These are phyloP conservation scores for Schizothecium vesticola DNA, from an alignment of 495 filamentous ascomycete genomes.

Conservation along the genomic window DNA sequence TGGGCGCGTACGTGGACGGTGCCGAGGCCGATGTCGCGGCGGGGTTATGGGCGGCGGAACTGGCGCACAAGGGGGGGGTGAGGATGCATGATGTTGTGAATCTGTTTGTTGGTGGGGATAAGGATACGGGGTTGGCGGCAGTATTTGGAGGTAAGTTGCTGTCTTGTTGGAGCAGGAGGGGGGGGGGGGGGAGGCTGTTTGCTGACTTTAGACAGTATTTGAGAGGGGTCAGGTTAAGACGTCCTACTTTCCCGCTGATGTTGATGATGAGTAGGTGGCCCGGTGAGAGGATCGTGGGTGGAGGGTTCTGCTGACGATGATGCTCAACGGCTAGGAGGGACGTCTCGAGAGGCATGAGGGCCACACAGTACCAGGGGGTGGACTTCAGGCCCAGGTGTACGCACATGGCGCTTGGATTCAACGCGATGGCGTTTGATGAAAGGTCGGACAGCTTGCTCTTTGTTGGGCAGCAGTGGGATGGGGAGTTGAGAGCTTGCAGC, in stretches of 20 bases:
- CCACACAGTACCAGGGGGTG: neutral
- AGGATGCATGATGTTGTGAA: neutral
- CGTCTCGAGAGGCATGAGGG: neutral
- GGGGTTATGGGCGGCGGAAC: neutral
- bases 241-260: neutral
- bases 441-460: neutral
- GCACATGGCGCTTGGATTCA: neutral
- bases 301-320: neutral
- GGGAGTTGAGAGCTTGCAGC: neutral
- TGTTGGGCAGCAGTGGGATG: neutral
- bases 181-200: neutral
- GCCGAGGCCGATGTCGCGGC: neutral
- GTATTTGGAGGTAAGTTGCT: neutral
- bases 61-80: neutral
- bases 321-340: neutral
- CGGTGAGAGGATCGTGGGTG: neutral
- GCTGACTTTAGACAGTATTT: neutral
- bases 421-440: neutral
- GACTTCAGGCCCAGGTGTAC: neutral
- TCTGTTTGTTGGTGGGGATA: neutral
- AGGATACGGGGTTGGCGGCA: neutral
- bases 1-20: neutral
- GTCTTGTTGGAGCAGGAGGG: neutral
- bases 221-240: neutral
- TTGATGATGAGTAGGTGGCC: neutral